phyloP scores from a whole-genome alignment of 164 flowering plant species.

The grape (Vitis vinifera) region DNA sequence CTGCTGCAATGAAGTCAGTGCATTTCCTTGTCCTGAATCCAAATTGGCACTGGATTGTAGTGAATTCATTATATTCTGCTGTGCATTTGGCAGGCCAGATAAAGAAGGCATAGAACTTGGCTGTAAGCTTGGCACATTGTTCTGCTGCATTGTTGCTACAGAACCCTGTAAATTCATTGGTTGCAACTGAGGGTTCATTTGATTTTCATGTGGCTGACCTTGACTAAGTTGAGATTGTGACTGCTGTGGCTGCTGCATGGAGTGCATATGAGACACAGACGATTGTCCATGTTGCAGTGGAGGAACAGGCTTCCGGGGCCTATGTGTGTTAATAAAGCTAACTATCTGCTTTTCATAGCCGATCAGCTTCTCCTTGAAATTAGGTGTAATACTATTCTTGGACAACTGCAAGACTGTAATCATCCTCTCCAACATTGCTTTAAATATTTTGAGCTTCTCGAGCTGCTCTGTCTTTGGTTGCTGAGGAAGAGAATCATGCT shows the following conservation, averaged over 20 bases:
- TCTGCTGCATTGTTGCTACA: slow-evolving; percentile 46
- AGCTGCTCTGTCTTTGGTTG: slow-evolving; percentile 57
- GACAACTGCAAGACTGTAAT: slow-evolving; percentile 48
- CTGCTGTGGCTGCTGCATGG: slow-evolving; percentile 53
- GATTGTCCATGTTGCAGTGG: slow-evolving; percentile 55
- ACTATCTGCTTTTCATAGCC: slow-evolving; percentile 68
- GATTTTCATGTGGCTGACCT: slow-evolving; percentile 66
- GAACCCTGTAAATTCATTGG: slow-evolving; percentile 50
- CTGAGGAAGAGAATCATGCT: slow-evolving; percentile 70
- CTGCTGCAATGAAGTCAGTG: slow-evolving; percentile 55
- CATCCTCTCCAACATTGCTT: slow-evolving; percentile 55
- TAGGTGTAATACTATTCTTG: slow-evolving; percentile 38
- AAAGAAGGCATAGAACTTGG: slow-evolving; percentile 48
- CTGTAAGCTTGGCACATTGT: slow-evolving; percentile 40
- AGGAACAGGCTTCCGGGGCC: slow-evolving; percentile 51
- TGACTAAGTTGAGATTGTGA: slow-evolving; percentile 56
- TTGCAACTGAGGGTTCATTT: slow-evolving; percentile 69
- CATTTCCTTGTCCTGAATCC: slow-evolving; percentile 72
- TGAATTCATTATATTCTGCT: slow-evolving; percentile 51
- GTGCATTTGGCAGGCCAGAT: slow-evolving; percentile 43
- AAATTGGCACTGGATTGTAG: slow-evolving; percentile 54
- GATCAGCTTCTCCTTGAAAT: slow-evolving; percentile 60
- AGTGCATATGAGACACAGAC: slow-evolving; percentile 49
- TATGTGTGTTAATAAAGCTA: slow-evolving; percentile 38
- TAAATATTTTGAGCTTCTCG: slow-evolving; percentile 54